Percentiles rank a stretch among this genome's conserved stretches.
Conservation (phyloP, 768 basidiomycete genomes). For the Tulasnella sp. region DNA sequence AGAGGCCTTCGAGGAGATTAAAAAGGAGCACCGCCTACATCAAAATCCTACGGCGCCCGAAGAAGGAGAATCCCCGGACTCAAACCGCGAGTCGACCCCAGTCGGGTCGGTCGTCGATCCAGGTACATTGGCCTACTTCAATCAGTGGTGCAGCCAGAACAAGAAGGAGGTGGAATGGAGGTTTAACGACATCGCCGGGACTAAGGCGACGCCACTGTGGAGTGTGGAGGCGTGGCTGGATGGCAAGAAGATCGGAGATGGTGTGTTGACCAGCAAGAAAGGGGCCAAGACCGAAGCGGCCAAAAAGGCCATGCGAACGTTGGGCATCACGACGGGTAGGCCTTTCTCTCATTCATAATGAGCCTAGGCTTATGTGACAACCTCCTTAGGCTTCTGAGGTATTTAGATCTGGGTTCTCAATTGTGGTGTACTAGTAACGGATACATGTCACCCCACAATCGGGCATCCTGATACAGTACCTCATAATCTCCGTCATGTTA, state of each 20-base stretch:
- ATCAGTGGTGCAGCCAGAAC: constrained; percentile 8
- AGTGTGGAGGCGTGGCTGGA: not conserved
- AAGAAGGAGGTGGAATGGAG: not conserved
- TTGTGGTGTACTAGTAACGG: too few relatives aligned
- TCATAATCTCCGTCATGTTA: too few relatives aligned
- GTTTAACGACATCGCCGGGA: not conserved
- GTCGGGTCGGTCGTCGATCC: not conserved
- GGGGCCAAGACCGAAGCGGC: constrained; percentile 9
- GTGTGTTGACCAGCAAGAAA: constrained; percentile 4
- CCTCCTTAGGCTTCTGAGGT: too few relatives aligned
- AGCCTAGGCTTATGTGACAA: too few relatives aligned
- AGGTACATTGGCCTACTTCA: constrained; percentile 3
- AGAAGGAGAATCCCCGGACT: not conserved
- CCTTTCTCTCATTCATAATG: too few relatives aligned
- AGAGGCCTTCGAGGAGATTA: constrained; percentile 5
- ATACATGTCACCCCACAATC: too few relatives aligned
- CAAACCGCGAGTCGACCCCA: not conserved
- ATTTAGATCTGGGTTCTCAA: too few relatives aligned
- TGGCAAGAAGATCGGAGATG: not conserved
- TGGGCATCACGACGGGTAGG: not conserved
- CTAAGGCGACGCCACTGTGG: constrained; percentile 12
- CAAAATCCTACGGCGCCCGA: not conserved
- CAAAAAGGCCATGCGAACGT: not conserved
- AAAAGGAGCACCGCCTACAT: constrained; percentile 5
- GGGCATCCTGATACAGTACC: too few relatives aligned